Evolutionary conservation across 805 yeast genomes (phyloP).

Genomic region (Saccharomycopsis oosterbeekiorum): DNA sequence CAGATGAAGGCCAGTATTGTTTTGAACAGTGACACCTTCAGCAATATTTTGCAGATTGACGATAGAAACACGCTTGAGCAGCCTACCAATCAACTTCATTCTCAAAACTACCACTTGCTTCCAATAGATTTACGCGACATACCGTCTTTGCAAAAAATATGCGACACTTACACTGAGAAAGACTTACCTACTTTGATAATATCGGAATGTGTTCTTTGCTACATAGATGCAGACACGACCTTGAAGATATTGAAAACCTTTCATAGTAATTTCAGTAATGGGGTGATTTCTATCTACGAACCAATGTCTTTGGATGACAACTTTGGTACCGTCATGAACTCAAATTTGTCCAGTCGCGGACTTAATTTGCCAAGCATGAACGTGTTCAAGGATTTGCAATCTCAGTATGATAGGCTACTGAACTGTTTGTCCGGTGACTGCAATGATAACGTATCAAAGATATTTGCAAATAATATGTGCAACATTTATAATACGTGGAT

Average conservation of each 20-base stretch:
- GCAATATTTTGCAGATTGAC: neutral
- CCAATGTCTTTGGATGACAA: slow-evolving; percentile 54
- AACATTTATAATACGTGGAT: slow-evolving; percentile 22
- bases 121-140: slow-evolving; percentile 45
- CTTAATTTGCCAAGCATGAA: slow-evolving; percentile 49
- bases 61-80: neutral
- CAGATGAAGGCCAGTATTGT: slow-evolving; percentile 44
- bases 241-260: slow-evolving; percentile 36
- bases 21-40: slow-evolving; percentile 20
- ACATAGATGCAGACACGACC: slow-evolving; percentile 44
- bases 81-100: slow-evolving; percentile 22
- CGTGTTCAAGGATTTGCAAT: slow-evolving; percentile 37
- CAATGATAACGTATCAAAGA: slow-evolving; percentile 22
- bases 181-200: slow-evolving; percentile 48
- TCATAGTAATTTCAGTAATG: slow-evolving; percentile 21
- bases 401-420: slow-evolving; percentile 25
- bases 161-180: slow-evolving; percentile 22
- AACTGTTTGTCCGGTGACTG: neutral
- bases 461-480: slow-evolving; percentile 21
- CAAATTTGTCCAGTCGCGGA: slow-evolving; percentile 51
- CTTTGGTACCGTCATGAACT: slow-evolving; percentile 62
- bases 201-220: slow-evolving; percentile 73
- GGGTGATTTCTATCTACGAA: slow-evolving; percentile 46
- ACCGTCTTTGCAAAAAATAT: slow-evolving; percentile 12
- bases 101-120: slow-evolving; percentile 39